These are phyloP conservation scores for Vitis amurensis DNA, from an alignment of 164 flowering plant genomes.

Conservation along the genomic window DNA sequence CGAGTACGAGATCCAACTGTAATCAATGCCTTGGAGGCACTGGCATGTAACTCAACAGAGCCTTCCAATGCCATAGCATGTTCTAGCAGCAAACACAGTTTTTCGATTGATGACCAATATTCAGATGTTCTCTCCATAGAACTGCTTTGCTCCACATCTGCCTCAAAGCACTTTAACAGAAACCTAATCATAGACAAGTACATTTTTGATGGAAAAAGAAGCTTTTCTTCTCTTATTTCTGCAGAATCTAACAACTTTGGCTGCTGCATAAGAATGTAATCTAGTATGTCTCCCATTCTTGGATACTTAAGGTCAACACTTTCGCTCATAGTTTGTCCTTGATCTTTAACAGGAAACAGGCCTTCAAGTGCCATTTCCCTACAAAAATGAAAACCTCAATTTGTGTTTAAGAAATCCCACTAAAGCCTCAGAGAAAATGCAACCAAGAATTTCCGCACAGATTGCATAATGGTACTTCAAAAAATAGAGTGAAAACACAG, in stretches of 20 bases:
- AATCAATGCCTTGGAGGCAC: conserved; percentile 74
- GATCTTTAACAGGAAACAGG: conserved; percentile 59
- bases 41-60: conserved; percentile 88
- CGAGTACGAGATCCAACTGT: conserved; percentile 65
- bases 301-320: conserved; percentile 53
- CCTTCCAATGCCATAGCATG: conserved; percentile 95
- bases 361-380: conserved; percentile 98
- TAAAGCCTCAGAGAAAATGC: not conserved
- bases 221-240: conserved; percentile 57
- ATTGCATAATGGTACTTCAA: too few relatives aligned
- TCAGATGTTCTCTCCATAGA: conserved; percentile 32
- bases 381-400: conserved; percentile 2
- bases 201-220: conserved; percentile 76
- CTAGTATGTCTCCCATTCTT: conserved; percentile 61
- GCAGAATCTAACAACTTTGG: conserved; percentile 63
- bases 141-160: conserved; percentile 36
- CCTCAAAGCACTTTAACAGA: conserved; percentile 78
- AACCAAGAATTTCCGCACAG: too few relatives aligned
- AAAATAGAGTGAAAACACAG: too few relatives aligned
- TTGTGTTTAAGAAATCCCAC: too few relatives aligned
- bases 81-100: conserved; percentile 70
- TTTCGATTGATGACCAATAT: conserved; percentile 50
- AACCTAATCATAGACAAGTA: conserved; percentile 81
- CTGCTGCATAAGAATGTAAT: conserved; percentile 68
- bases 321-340: conserved; percentile 23